Base-by-base conservation (phyloP, 495 filamentous ascomycete genomes). In the Poronia punctata region DNA sequence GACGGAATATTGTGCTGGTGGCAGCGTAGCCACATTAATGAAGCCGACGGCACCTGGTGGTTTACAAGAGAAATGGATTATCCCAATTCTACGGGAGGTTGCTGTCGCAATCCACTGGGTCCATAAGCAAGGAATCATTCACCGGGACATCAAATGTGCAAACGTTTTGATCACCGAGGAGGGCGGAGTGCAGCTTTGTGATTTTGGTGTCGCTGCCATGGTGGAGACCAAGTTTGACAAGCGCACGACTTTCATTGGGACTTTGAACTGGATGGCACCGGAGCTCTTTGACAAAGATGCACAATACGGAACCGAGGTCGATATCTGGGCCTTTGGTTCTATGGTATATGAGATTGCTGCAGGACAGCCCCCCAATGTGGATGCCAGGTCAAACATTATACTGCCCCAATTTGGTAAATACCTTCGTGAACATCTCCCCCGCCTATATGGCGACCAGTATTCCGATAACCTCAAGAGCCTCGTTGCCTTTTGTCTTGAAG, bases 261-360 rank as follows among this genome's bases (percentile, higher is more conserved):
- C 92, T 5, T 86, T 86, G 11, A 79, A 95, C 63, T 98, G 90
- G 87, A 95, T 97, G 89, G 84, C 92, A 1, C 92, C 88, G 0
- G 92, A 98, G 56, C 74, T 93, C 43, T 82, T 86, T 43, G 69
- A 71, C 7, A 62, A 66, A 3, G 62, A 64, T 1, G 62, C 70
- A 15, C 70, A 71, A 22, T 79, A 82, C 52, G 76, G 71, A 52
- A 78, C 75, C 7, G 66, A 88, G 62, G 80, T 97, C 43, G 92
- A 98, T 53, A 86, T 94, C 27, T 98, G 92, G 92, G 88, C 90
- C 1, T 94, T 88, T 59, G 90, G 89, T 11, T 87, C 87, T 43
- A 89, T 93, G 28, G 63, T 93, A 1, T 90, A 79, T 49, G 92
- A 98, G 60, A 84, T 96, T 52, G 93, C 92, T 0, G 93, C 85